These are phyloP conservation scores for Vaccinium myrtillus DNA, from an alignment of 148 eudicot genomes.

Conservation along the genomic window DNA sequence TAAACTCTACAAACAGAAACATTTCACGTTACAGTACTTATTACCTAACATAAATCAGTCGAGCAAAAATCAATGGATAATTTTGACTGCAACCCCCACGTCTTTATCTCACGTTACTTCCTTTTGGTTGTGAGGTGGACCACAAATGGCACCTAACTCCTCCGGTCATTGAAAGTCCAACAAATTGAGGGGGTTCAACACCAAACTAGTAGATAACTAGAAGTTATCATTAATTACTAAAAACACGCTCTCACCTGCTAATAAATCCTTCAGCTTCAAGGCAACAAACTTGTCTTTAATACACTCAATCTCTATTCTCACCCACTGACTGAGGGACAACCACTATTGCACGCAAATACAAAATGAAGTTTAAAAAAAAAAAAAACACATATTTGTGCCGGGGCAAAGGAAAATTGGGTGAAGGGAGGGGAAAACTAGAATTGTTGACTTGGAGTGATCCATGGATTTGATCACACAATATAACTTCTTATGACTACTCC, in stretches of 20 bases:
- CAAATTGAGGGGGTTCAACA: neutral
- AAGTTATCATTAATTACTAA: neutral
- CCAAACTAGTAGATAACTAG: neutral
- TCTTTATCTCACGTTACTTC: neutral
- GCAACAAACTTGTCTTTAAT: neutral
- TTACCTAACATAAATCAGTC: neutral
- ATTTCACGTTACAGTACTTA: neutral
- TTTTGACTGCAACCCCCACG: neutral
- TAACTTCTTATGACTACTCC: too few species aligned
- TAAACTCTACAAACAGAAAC: neutral
- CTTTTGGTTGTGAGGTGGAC: constrained; percentile 6
- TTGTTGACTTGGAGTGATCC: too few species aligned
- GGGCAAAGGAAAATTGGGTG: neutral
- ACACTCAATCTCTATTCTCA: neutral
- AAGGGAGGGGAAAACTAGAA: neutral
- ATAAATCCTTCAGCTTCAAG: neutral
- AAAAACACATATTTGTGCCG: neutral
- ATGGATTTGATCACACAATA: too few species aligned
- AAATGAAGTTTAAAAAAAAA: neutral
- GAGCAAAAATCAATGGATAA: neutral
- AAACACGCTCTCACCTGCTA: neutral
- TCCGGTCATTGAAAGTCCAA: neutral
- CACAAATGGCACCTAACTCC: neutral
- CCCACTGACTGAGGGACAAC: neutral
- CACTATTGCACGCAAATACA: neutral